These are phyloP conservation scores for Lolium perenne DNA, from an alignment of 176 grass and related monocot genomes.

Conservation along the genomic window DNA sequence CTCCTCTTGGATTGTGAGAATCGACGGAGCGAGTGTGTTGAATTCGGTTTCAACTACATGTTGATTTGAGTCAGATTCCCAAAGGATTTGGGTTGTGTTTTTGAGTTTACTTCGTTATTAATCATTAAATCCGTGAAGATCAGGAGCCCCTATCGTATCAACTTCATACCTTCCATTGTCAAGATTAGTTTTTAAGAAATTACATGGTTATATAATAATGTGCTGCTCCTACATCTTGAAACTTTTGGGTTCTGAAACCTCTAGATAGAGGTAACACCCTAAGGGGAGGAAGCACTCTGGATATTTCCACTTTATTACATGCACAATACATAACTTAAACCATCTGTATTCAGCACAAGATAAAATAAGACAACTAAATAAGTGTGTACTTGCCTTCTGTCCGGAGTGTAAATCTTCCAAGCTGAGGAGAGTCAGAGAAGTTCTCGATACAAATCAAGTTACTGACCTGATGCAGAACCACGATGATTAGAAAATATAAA, in stretches of 20 bases:
- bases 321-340: neutral
- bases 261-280: neutral
- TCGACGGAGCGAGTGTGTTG: neutral
- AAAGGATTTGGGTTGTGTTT: neutral
- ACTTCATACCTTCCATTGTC: neutral
- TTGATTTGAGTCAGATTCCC: neutral
- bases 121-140: neutral
- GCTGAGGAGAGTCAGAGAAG: slow-evolving; percentile 87
- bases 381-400: slow-evolving; percentile 70
- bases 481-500: slow-evolving; percentile 35
- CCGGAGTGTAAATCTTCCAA: slow-evolving; percentile 97
- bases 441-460: slow-evolving; percentile 97
- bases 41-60: neutral
- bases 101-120: neutral
- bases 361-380: slow-evolving; percentile 49
- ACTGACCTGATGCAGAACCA: slow-evolving; percentile 56
- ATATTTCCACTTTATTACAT: neutral
- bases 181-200: neutral
- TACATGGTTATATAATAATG: neutral
- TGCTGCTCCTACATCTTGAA: neutral
- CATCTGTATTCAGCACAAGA: slow-evolving; percentile 5
- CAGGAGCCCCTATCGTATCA: neutral
- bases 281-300: neutral
- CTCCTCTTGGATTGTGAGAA: neutral
- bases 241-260: slow-evolving; percentile 1